Evolutionary conservation across 1,284 basidiomycete species (phyloP).

Genomic region (Trichosporon coremiiforme): DNA sequence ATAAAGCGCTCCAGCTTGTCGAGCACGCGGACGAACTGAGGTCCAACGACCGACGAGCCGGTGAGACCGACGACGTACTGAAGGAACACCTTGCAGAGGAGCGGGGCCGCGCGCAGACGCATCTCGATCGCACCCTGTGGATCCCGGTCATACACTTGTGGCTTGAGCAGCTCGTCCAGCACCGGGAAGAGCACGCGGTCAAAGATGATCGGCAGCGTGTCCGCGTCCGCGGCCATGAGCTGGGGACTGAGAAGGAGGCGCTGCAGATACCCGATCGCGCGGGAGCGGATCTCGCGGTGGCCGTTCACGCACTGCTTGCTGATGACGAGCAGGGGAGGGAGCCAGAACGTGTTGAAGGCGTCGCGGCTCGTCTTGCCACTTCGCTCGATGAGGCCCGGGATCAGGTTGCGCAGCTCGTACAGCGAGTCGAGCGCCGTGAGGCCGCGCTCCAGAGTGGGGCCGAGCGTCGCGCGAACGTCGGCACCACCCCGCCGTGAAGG

Average conservation of each 20-base stretch:
- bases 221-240: constrained; percentile 63
- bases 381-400: constrained; percentile 63
- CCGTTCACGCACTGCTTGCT: constrained; percentile 83
- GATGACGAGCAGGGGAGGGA: constrained; percentile 77
- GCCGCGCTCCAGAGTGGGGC: constrained; percentile 75
- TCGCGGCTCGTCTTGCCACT: constrained; percentile 46
- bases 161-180: constrained; percentile 85
- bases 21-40: constrained; percentile 87
- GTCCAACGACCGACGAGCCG: constrained; percentile 62
- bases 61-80: constrained; percentile 80
- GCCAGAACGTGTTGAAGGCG: constrained; percentile 78
- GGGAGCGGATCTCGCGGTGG: constrained; percentile 79
- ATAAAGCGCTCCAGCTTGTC: constrained; percentile 88
- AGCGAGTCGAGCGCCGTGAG: constrained; percentile 79
- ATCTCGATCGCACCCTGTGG: constrained; percentile 87
- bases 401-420: constrained; percentile 68
- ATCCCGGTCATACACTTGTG: constrained; percentile 76
- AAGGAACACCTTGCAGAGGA: constrained; percentile 94
- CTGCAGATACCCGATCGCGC: constrained; percentile 81
- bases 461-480: constrained; percentile 54
- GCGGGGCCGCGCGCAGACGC: constrained; percentile 77
- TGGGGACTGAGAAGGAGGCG: constrained; percentile 81
- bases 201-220: constrained; percentile 79
- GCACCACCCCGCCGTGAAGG: constrained; percentile 40
- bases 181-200: constrained; percentile 88